phyloP scores from a whole-genome alignment of 2,329 filamentous ascomycete species.

The Penicillium corylophilum region DNA sequence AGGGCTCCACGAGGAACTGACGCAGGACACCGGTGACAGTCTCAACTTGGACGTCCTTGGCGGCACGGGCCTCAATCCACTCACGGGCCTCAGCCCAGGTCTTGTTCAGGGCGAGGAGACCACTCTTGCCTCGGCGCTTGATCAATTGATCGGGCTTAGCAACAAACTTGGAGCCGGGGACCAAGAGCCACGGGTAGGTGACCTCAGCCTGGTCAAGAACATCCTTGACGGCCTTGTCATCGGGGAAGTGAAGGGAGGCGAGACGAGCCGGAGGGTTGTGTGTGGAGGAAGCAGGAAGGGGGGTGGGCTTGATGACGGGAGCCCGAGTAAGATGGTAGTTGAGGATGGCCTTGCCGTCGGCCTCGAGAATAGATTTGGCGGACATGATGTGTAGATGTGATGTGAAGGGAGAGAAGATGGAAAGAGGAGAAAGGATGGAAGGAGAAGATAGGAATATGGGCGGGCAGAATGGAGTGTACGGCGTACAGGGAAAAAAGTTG shows the following conservation, averaged over 20 bases:
- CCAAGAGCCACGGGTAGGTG: constrained; percentile 93
- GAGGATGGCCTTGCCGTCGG: constrained; percentile 99
- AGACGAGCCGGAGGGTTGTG: constrained; percentile 93
- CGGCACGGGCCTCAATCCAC: constrained; percentile 90
- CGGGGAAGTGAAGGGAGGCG: constrained; percentile 88
- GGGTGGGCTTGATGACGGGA: constrained; percentile 95
- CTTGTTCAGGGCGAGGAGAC: constrained; percentile 94
- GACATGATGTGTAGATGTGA: constrained; percentile 62
- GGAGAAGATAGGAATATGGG: constrained; percentile 14
- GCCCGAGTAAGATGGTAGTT: constrained; percentile 99
- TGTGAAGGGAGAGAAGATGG: constrained; percentile 10
- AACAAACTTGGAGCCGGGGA: constrained; percentile 83
- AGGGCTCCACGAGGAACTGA: constrained; percentile 97
- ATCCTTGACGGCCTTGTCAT: constrained; percentile 76
- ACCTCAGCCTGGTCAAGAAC: constrained; percentile 94
- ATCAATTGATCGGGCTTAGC: constrained; percentile 99
- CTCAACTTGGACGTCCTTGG: constrained; percentile 92
- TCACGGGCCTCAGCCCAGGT: constrained; percentile 89
- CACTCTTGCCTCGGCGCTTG: constrained; percentile 99
- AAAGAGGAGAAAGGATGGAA: constrained; percentile 22
- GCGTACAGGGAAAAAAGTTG: constrained; percentile 24
- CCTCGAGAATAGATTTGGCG: constrained; percentile 96
- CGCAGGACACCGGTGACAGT: constrained; percentile 82
- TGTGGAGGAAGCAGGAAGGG: constrained; percentile 76
- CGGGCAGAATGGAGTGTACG: constrained; percentile 22